Percentiles rank a stretch among this genome's conserved stretches.
Evolutionary conservation across 352 stramenopile genomes (phyloP).

Genomic region (Phytophthora kernoviae): DNA sequence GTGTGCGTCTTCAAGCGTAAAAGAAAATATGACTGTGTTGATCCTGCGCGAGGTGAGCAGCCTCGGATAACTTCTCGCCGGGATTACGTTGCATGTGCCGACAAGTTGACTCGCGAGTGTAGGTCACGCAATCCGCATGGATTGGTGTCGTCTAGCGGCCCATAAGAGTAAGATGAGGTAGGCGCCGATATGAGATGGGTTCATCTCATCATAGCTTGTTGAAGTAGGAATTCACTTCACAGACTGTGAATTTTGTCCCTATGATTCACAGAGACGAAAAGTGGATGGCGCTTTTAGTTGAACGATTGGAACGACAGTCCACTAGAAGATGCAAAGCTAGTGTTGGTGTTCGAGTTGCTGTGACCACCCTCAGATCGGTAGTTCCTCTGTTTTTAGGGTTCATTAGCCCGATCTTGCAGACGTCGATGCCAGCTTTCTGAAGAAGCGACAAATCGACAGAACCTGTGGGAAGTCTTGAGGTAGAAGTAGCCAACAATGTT

Average conservation of each 20-base stretch:
- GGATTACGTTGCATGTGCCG: neutral
- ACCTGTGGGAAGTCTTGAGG: conserved; percentile 44
- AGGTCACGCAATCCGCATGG: neutral
- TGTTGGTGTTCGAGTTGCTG: conserved; percentile 8
- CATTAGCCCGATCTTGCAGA: conserved; percentile 28
- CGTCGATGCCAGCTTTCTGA: conserved; percentile 33
- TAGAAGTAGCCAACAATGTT: conserved; percentile 47
- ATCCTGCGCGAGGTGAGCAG: neutral
- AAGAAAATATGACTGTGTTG: conserved; percentile 13
- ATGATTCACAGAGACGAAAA: no score
- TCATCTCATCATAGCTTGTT: conserved; percentile 4
- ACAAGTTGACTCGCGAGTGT: neutral
- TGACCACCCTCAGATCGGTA: conserved; percentile 10
- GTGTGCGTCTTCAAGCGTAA: conserved; percentile 5
- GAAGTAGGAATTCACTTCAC: no score
- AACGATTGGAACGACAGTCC: conserved; percentile 20
- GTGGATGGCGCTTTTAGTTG: no score
- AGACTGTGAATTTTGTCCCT: no score
- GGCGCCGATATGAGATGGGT: neutral
- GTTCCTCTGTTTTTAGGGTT: conserved; percentile 21
- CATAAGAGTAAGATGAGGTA: neutral
- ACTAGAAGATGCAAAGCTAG: conserved; percentile 24
- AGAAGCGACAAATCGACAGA: conserved; percentile 38
- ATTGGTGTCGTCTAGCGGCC: neutral
- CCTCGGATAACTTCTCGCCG: neutral